phyloP scores from a whole-genome alignment of 495 filamentous ascomycete genomes.

The Penicillium desertorum region DNA sequence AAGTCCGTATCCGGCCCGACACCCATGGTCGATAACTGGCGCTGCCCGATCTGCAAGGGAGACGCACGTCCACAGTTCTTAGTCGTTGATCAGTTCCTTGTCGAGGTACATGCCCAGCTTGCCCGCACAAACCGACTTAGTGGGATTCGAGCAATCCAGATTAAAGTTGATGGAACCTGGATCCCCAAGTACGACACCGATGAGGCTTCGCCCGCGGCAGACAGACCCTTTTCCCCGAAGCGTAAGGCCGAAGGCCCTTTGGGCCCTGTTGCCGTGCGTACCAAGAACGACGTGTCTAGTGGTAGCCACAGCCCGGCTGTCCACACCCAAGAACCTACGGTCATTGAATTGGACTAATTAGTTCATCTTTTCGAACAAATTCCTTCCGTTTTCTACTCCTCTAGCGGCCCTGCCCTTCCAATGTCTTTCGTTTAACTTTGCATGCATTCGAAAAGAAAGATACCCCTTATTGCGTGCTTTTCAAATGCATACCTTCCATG shows the following conservation, averaged over 20 bases:
- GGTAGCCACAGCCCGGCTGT: background rate
- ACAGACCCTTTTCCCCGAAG: conserved; percentile 9
- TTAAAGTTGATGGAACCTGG: conserved; percentile 62
- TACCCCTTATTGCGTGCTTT: conserved; percentile 15
- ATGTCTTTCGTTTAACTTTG: conserved; percentile 1
- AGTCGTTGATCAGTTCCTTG: conserved; percentile 68
- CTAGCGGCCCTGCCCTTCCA: background rate
- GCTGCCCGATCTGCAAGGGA: conserved; percentile 72
- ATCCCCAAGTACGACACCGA: conserved; percentile 36
- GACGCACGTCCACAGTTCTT: conserved; percentile 73
- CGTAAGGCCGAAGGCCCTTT: conserved; percentile 17
- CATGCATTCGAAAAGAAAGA: conserved; percentile 17
- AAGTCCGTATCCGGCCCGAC: conserved; percentile 48
- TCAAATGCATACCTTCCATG: background rate
- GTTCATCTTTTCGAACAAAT: background rate
- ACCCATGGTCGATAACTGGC: conserved; percentile 70
- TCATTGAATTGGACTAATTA: conserved; percentile 38
- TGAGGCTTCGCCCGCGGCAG: conserved; percentile 1
- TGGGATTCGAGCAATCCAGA: conserved; percentile 56
- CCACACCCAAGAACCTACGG: conserved; percentile 14
- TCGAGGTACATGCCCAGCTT: conserved; percentile 53
- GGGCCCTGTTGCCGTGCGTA: background rate
- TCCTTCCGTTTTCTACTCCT: background rate
- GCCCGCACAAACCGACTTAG: conserved; percentile 34
- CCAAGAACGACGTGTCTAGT: conserved; percentile 5